phyloP scores from a whole-genome alignment of 495 filamentous ascomycete genomes.

The Tirmania nivea region DNA sequence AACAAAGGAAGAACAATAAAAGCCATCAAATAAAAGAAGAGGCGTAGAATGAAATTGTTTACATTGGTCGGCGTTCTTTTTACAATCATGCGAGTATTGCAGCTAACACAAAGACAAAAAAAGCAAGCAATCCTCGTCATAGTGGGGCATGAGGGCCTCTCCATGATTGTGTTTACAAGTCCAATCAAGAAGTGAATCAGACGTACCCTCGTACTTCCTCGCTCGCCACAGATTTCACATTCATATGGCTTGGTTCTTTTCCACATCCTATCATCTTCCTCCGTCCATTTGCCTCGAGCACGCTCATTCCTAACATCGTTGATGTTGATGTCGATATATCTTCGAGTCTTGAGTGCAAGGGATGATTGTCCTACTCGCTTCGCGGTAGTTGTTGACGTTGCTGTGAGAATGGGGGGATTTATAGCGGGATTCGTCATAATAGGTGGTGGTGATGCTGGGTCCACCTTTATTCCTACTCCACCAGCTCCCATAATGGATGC shows the following conservation, averaged over 20 bases:
- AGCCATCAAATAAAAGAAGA: background rate
- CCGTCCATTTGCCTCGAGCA: constrained; percentile 14
- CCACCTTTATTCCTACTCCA: background rate
- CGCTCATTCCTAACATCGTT: constrained; percentile 16
- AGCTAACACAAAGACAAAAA: too few relatives aligned
- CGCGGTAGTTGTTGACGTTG: background rate
- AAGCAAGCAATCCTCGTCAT: too few relatives aligned
- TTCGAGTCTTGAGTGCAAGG: constrained; percentile 12
- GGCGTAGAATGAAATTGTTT: background rate
- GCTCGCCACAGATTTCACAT: constrained; percentile 12
- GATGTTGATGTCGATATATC: constrained; percentile 17
- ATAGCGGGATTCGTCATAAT: background rate
- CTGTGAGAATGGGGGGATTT: background rate
- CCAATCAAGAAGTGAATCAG: background rate
- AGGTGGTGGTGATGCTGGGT: background rate
- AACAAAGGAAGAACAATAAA: too few relatives aligned
- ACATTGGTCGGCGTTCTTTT: background rate
- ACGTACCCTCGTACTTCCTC: constrained; percentile 15
- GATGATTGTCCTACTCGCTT: constrained; percentile 7
- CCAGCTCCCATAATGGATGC: background rate
- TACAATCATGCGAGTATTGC: background rate
- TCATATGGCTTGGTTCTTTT: constrained; percentile 15
- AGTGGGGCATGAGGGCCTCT: too few relatives aligned
- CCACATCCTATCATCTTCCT: constrained; percentile 14
- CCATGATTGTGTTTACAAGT: too few relatives aligned